These are phyloP conservation scores for Aegilops tauschii DNA, from an alignment of 176 grass and related monocot species.

Conservation along the genomic window DNA sequence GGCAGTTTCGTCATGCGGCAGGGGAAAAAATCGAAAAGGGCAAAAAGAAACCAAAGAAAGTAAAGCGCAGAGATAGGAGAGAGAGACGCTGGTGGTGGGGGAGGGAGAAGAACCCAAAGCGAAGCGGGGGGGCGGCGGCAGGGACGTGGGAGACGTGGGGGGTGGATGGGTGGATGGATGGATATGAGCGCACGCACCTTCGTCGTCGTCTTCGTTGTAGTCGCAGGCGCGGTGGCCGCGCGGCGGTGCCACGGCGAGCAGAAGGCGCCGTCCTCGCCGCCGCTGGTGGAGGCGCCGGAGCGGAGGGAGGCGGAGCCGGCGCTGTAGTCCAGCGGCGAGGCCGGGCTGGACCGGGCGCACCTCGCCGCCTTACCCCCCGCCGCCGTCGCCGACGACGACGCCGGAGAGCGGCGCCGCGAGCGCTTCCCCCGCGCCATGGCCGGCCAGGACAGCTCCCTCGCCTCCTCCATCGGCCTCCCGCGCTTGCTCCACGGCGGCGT, in stretches of 20 bases:
- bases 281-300: constrained; percentile 58
- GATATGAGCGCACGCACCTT: constrained; percentile 19
- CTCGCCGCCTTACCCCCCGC: background rate
- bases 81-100: background rate
- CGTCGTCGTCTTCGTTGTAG: background rate
- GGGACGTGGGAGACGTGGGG: background rate
- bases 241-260: constrained; percentile 2
- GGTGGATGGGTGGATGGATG: background rate
- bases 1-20: constrained; percentile 37
- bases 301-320: constrained; percentile 35
- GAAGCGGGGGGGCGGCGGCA: constrained; percentile 6
- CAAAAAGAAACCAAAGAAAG: constrained; percentile 16
- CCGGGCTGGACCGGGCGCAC: constrained; percentile 54
- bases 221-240: background rate
- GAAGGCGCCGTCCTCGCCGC: constrained; percentile 46
- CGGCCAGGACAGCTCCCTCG: constrained; percentile 26
- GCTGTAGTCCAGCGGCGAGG: constrained; percentile 63
- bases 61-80: constrained; percentile 11
- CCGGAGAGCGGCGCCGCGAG: constrained; percentile 33
- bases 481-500: constrained; percentile 37
- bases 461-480: background rate
- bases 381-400: background rate
- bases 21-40: background rate
- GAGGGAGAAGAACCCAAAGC: constrained; percentile 48
- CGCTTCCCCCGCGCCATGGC: constrained; percentile 30